These are phyloP conservation scores for Paramecium tetraurelia DNA, from an alignment of 73 alveolate genomes.

Conservation along the genomic window DNA sequence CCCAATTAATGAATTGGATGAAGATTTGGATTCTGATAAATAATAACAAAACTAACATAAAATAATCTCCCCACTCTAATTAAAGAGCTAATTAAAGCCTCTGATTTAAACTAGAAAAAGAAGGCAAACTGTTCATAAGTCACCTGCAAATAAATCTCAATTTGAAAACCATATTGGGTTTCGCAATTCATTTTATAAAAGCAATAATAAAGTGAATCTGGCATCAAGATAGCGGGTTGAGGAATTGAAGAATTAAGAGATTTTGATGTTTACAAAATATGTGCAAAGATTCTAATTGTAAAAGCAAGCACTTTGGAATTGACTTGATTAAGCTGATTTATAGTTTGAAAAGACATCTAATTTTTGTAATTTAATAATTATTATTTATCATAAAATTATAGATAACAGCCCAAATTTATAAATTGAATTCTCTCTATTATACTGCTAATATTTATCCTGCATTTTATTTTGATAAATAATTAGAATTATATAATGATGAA, in stretches of 20 bases:
- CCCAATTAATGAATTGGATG: background rate
- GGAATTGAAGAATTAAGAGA: background rate
- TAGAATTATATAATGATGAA: background rate
- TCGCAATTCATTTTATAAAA: constrained; percentile 15
- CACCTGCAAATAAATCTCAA: background rate
- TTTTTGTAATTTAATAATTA: background rate
- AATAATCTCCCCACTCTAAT: background rate
- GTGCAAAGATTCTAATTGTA: background rate
- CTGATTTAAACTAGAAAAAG: background rate
- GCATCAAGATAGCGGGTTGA: constrained; percentile 1
- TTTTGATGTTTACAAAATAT: background rate
- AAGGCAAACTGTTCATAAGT: background rate
- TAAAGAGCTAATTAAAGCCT: background rate
- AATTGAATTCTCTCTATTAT: background rate
- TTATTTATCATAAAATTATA: background rate
- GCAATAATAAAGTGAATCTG: background rate
- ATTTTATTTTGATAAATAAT: background rate
- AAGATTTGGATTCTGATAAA: constrained; percentile 8
- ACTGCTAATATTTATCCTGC: background rate
- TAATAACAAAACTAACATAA: background rate
- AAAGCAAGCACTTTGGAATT: background rate
- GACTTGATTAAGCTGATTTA: background rate
- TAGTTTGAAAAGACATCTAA: background rate
- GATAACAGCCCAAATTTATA: background rate
- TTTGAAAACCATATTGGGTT: constrained; percentile 19